Conservation (phyloP, 225 moss, liverwort and hornwort species). For the Pseudisothecium myosuroides region DNA sequence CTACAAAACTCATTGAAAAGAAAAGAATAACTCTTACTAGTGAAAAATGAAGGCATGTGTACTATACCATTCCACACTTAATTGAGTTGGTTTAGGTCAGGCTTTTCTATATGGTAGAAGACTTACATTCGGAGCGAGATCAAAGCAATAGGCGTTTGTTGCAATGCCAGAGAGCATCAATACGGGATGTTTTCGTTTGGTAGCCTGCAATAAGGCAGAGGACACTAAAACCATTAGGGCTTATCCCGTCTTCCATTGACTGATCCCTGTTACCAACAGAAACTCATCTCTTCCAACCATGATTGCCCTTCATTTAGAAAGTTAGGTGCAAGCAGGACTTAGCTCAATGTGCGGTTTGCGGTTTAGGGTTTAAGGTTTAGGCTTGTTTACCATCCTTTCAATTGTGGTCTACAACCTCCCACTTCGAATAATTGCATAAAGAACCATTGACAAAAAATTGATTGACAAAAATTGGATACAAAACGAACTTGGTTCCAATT, state of each 20-base stretch:
- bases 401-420: neutral
- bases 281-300: neutral
- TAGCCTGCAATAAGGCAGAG: conserved; percentile 30
- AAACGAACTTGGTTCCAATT: neutral
- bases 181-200: conserved; percentile 72
- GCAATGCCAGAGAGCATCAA: conserved; percentile 91
- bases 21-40: neutral
- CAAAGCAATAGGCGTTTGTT: conserved; percentile 88
- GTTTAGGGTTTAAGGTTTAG: neutral
- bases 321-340: neutral
- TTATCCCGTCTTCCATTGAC: neutral
- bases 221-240: neutral
- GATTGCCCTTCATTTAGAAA: neutral
- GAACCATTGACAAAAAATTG: neutral
- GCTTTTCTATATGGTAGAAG: neutral
- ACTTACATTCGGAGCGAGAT: conserved; percentile 75
- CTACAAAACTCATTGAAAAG: neutral
- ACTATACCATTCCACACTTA: neutral
- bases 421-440: neutral
- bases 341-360: neutral
- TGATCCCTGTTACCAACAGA: neutral
- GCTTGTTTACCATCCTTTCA: neutral
- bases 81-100: neutral
- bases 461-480: neutral
- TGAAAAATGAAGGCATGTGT: neutral